phyloP scores from a whole-genome alignment of 108 stramenopile species.

The Licmophora abbreviata region DNA sequence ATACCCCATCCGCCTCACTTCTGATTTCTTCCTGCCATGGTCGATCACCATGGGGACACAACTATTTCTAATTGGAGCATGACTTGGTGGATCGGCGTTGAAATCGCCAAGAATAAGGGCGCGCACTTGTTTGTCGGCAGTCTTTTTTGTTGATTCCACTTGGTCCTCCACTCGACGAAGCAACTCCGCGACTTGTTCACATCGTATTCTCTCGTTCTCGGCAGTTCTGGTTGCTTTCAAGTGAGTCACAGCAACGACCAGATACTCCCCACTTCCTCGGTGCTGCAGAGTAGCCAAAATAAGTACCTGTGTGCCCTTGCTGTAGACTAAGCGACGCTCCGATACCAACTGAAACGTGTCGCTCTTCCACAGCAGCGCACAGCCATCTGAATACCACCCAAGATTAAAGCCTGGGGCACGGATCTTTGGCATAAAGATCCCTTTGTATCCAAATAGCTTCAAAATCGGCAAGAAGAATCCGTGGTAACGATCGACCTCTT shows the following conservation, averaged over 20 bases:
- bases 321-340: neutral
- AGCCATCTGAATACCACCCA: constrained; percentile 54
- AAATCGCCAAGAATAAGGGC: constrained; percentile 44
- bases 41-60: neutral
- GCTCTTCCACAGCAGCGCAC: constrained; percentile 36
- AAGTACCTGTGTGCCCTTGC: constrained; percentile 26
- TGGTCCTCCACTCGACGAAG: constrained; percentile 10
- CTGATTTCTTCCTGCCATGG: too few relatives aligned
- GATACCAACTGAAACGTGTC: constrained; percentile 13
- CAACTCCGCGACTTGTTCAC: constrained; percentile 25
- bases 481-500: constrained; percentile 41
- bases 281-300: constrained; percentile 25
- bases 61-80: constrained; percentile 1
- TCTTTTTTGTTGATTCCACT: constrained; percentile 3
- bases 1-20: too few relatives aligned
- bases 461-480: constrained; percentile 36
- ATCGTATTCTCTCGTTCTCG: constrained; percentile 22
- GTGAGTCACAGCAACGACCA: constrained; percentile 40
- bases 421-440: constrained; percentile 35
- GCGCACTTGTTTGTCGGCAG: constrained; percentile 2
- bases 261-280: constrained; percentile 4
- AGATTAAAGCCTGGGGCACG: constrained; percentile 25
- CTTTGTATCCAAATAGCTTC: constrained; percentile 22
- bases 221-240: constrained; percentile 25
- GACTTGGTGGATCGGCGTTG: constrained; percentile 30